Percentiles rank a stretch among this genome's conserved stretches.
Evolutionary conservation across 1,284 basidiomycete genomes (phyloP).

Genomic region (Schizophyllum amplum): DNA sequence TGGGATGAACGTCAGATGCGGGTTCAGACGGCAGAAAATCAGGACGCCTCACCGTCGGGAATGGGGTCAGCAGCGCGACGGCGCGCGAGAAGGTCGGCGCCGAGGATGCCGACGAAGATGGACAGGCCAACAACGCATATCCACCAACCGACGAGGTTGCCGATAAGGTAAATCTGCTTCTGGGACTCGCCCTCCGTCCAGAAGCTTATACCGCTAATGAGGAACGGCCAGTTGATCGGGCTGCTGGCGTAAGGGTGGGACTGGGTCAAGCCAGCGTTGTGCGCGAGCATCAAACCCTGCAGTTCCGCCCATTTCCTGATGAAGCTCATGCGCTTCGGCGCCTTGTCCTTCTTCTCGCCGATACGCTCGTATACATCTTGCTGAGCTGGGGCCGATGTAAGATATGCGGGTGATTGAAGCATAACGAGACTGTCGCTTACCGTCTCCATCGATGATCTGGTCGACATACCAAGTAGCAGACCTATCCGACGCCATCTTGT

Average conservation of each 20-base stretch:
- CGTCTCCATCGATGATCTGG: slow-evolving; percentile 67
- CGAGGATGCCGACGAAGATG: slow-evolving; percentile 84
- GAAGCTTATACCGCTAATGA: slow-evolving; percentile 93
- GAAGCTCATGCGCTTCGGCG: slow-evolving; percentile 81
- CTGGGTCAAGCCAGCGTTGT: slow-evolving; percentile 93
- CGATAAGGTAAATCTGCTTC: slow-evolving; percentile 95
- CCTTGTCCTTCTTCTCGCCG: slow-evolving; percentile 29
- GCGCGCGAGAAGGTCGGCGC: slow-evolving; percentile 84
- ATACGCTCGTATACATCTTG: slow-evolving; percentile 2
- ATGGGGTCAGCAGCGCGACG: slow-evolving; percentile 83
- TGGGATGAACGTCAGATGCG: slow-evolving; percentile 21
- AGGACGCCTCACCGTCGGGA: slow-evolving; percentile 60
- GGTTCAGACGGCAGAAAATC: slow-evolving; percentile 2
- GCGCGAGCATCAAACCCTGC: slow-evolving; percentile 93
- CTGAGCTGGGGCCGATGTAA: slow-evolving; percentile 8
- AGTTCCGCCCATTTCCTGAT: slow-evolving; percentile 93
- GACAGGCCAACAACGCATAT: slow-evolving; percentile 78
- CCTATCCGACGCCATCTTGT: slow-evolving; percentile 85
- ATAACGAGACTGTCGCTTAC: slow-evolving; percentile 32
- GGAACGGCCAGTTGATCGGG: slow-evolving; percentile 98
- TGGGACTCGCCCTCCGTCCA: slow-evolving; percentile 86
- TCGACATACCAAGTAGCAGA: slow-evolving; percentile 86
- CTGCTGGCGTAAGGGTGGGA: slow-evolving; percentile 93
- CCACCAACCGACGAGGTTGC: slow-evolving; percentile 96
- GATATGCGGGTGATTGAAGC: slow-evolving; percentile 40